phyloP scores from a whole-genome alignment of 331 rosid species.

The Cucumis variabilis region DNA sequence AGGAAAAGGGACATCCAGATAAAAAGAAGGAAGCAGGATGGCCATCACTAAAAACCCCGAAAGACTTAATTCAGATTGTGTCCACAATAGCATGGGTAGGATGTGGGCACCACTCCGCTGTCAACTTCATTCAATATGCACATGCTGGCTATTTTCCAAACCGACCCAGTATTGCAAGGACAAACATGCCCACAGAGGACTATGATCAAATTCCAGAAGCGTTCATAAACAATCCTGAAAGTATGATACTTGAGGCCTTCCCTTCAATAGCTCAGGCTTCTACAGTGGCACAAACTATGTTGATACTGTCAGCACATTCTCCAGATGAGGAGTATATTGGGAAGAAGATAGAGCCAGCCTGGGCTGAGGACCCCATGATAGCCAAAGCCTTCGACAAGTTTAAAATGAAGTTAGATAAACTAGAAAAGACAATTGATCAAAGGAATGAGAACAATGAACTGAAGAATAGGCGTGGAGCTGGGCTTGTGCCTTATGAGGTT shows the following conservation, averaged over 20 bases:
- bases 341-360: neutral
- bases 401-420: neutral
- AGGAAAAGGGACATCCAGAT: slow-evolving; percentile 40
- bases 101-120: neutral
- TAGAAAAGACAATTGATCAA: neutral
- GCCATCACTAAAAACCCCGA: slow-evolving; percentile 30
- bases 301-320: neutral
- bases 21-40: slow-evolving; percentile 26
- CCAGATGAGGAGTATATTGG: slow-evolving; percentile 27
- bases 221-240: neutral
- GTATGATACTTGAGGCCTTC: neutral
- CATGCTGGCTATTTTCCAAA: neutral
- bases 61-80: neutral
- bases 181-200: neutral
- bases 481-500: slow-evolving; percentile 17
- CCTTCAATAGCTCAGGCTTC: slow-evolving; percentile 1
- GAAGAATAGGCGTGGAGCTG: slow-evolving; percentile 25
- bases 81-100: neutral
- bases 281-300: neutral
- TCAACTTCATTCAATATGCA: slow-evolving; percentile 19
- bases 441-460: neutral
- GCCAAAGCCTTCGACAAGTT: neutral
- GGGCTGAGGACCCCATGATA: neutral
- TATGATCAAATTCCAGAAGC: neutral
- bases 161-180: slow-evolving; percentile 4